Base-by-base conservation (phyloP, 108 stramenopile genomes). In the Mayamaea pseudoterrestris region DNA sequence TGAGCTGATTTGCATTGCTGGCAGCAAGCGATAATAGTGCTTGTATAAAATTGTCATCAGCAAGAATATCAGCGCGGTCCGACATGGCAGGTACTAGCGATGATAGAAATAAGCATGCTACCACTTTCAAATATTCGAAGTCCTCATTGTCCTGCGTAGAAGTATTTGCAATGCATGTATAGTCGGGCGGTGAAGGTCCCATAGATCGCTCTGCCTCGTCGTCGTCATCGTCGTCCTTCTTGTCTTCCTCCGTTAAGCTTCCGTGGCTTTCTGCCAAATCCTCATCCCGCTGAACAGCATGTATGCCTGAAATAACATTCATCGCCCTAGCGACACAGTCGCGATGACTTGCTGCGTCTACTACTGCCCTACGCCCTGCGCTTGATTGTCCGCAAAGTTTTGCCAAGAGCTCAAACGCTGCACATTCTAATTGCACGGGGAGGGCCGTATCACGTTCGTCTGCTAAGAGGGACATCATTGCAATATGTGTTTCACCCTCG, bases 401-500 rank as follows among this genome's bases (percentile, higher is more conserved):
- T 4, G 60, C 49, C 30, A 58, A 52, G 21, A 64, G 36, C 18
- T 65, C 55, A 35, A 66, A 73, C 41, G 55, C 74, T 17, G 37
- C 50, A 18, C 13, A 52, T 53, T 58, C 68, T 24, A 66, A 45
- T 46, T 41, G 50, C 36, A 53, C 46, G 30, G 35, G 58, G 53
- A 67, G 51, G 45, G 45, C 14, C 14, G 17, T 28, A 30, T 26
- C 41, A 26, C 57, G 45, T 53, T 68, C 57, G 36, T 30, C 35
- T 4, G 60, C 32, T 27, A 89, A 57, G 3, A 74, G 63, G 21
- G 68, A 60, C 35, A 89, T 47, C 9, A 89, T 62, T 4, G 64
- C 65, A 30, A 57, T 22, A 27, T 78, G 73, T 0, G 61, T 75
- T 26, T 89, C 80, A 27, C 68, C 76, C 45, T 69, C 76, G 27